Conservation (phyloP, 768 basidiomycete genomes). For the Boletellus emodensis region DNA sequence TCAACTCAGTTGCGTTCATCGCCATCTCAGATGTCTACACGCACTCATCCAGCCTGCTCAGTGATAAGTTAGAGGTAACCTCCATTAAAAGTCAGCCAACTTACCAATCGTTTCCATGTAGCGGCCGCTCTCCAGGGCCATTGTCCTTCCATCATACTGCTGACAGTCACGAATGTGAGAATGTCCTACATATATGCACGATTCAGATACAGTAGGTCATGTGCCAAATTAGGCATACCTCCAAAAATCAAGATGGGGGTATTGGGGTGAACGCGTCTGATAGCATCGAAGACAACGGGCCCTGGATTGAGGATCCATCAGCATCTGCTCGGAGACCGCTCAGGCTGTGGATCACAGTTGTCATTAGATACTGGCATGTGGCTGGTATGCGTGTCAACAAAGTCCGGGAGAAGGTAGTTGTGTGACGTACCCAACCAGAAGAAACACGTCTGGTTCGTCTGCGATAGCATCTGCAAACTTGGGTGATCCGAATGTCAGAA, state of each 20-base stretch:
- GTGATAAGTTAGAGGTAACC: neutral
- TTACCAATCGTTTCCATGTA: slow-evolving; percentile 91
- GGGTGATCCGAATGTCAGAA: neutral
- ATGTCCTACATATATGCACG: slow-evolving; percentile 43
- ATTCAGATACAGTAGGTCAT: too few species aligned
- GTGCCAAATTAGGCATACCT: slow-evolving; percentile 32
- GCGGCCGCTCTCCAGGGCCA: slow-evolving; percentile 70
- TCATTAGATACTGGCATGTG: slow-evolving; percentile 81
- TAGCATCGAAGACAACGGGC: slow-evolving; percentile 67
- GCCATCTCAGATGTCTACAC: slow-evolving; percentile 10
- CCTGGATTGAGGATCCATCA: slow-evolving; percentile 36
- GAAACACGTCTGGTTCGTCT: slow-evolving; percentile 80
- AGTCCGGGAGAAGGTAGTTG: neutral
- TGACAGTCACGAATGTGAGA: slow-evolving; percentile 28
- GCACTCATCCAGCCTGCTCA: slow-evolving; percentile 58
- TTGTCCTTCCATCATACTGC: slow-evolving; percentile 21
- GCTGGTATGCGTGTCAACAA: slow-evolving; percentile 31
- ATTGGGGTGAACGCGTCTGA: slow-evolving; percentile 64
- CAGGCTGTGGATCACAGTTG: slow-evolving; percentile 45
- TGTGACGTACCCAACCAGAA: slow-evolving; percentile 56
- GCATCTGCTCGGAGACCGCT: neutral
- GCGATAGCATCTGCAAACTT: slow-evolving; percentile 76
- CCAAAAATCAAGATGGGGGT: slow-evolving; percentile 85
- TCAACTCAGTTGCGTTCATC: neutral
- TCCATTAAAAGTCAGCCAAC: slow-evolving; percentile 7